Conservation (phyloP, 1,284 basidiomycete genomes). For the Phlebopus sp. region DNA sequence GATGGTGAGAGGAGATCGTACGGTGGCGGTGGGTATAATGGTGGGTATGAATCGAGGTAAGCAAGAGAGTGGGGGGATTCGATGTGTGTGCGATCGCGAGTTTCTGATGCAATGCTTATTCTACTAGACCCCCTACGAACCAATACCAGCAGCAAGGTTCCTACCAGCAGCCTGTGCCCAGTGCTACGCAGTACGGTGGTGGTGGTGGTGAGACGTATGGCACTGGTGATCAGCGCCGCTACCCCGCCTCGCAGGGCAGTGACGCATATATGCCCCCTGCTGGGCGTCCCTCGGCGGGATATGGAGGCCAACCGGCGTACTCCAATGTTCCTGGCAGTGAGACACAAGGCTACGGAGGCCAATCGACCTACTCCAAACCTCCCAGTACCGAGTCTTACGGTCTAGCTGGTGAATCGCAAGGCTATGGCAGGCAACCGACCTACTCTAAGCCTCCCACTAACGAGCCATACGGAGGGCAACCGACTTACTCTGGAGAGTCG, state of each 20-base stretch:
- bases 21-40: too few species aligned
- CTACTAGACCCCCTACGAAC: conserved; percentile 14
- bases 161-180: background rate
- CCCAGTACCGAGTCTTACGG: too few species aligned
- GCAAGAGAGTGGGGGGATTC: too few species aligned
- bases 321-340: conserved; percentile 1
- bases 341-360: conserved; percentile 2
- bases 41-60: too few species aligned
- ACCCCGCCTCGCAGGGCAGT: conserved; percentile 12
- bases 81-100: too few species aligned
- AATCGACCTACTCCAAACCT: background rate
- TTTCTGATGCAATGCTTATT: too few species aligned
- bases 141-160: conserved; percentile 1
- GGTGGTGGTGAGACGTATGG: conserved; percentile 7
- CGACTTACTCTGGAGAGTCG: background rate
- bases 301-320: background rate
- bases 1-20: too few species aligned
- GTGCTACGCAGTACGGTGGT: conserved; percentile 5
- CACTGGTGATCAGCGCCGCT: conserved; percentile 6
- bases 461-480: background rate
- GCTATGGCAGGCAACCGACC: background rate
- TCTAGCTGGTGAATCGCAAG: background rate
- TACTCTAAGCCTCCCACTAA: background rate
- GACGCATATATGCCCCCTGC: background rate
- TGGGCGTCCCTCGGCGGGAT: background rate